Conservation (phyloP, 208 protist species). For the Acanthamoeba healyi region DNA sequence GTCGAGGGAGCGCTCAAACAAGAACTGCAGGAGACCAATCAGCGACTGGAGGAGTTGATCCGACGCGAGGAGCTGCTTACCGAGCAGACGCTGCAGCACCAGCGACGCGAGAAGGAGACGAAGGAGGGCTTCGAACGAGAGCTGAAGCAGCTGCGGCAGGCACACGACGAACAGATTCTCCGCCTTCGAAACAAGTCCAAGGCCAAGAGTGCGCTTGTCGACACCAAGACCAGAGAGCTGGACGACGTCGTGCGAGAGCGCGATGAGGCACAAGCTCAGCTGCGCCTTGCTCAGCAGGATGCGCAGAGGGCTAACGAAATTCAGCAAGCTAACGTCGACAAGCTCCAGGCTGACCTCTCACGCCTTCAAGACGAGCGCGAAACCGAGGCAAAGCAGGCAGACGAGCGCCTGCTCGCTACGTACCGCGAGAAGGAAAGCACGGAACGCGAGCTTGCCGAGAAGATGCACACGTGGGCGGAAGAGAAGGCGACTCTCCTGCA, state of each 20-base stretch:
- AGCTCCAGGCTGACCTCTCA: not conserved
- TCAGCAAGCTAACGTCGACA: not conserved
- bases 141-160: not conserved
- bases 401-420: not conserved
- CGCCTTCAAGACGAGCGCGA: not conserved
- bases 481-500: not conserved
- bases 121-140: not conserved
- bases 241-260: not conserved
- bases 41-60: constrained; percentile 5
- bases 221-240: not conserved
- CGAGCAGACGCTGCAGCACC: not conserved
- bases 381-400: too few relatives aligned
- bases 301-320: not conserved
- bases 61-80: not conserved
- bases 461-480: not conserved
- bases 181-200: not conserved
- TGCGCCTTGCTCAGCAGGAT: not conserved
- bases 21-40: not conserved
- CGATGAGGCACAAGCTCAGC: not conserved
- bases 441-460: not conserved
- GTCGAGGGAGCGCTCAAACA: not conserved
- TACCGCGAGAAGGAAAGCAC: constrained; percentile 1
- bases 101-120: not conserved
- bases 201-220: not conserved
- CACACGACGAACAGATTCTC: not conserved